Evolutionary conservation across 106 monocot species (phyloP), one percentile per base, ranked within the genome.

Genomic region (Xerophyta viscosa): DNA sequence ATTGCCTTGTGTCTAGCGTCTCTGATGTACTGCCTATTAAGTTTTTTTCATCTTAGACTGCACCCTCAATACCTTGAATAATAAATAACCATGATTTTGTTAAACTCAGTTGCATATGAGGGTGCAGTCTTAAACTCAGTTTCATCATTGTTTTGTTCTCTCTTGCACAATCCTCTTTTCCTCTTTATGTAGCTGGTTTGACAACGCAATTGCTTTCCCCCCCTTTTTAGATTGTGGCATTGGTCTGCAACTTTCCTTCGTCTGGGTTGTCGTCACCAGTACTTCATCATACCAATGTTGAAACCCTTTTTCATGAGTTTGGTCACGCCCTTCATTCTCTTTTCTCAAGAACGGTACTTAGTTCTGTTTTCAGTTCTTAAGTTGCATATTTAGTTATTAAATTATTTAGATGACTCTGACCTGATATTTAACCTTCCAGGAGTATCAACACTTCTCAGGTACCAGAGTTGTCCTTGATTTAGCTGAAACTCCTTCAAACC

Each of bases 311-410:
- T 62, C 94, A 96, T 79, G 94, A 96, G 48, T 96, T 96, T 76
- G 94, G 94, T 9, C 94, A 96, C 76, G 94, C 94, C 66, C 72
- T 96, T 66, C 94, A 96, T 74, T 96, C 94, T 28, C 84, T 96
- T 63, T 84, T 96, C 29, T 96, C 94, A 42, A 84, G 88, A 88
- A 96, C 94, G 84, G 94, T 94, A 84, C 58, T 17, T 48, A 19
- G 24, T 46, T 2, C 44, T 57, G 14, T 12, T 17, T 14, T 44
- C 4, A 17, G 30, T 58, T 36, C 19, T 29, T 29, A 30, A 36
- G n/a, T 8, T 59, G 19, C 26, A 21, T 42, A 20, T 46, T 27
- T 37, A 14, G 17, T 8, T 27, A 1, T n/a, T n/a, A 30, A 66
- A 18, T 27, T 39, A 20, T 17, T 2, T 31, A 44, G 5, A 14